Percentiles rank a stretch among this genome's conserved stretches.
Evolutionary conservation across 2,329 filamentous ascomycete genomes (phyloP).

Genomic region (Fusarium sp.): DNA sequence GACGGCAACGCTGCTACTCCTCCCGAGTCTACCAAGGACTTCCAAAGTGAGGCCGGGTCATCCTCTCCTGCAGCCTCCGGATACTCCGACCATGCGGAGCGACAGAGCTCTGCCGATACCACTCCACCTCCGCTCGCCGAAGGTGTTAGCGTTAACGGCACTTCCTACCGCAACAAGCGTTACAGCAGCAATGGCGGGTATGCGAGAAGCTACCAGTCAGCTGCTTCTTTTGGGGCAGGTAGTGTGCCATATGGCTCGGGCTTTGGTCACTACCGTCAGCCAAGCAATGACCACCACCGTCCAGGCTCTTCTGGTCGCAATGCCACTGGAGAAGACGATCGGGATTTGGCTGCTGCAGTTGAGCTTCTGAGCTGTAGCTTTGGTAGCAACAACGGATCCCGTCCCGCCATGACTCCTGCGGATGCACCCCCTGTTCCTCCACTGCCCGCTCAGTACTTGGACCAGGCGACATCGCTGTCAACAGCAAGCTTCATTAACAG

Average conservation of each 20-base stretch:
- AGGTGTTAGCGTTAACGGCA: constrained; percentile 65
- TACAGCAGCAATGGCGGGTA: constrained; percentile 68
- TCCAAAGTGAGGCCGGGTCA: constrained; percentile 83
- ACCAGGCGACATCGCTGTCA: constrained; percentile 67
- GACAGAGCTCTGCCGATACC: constrained; percentile 87
- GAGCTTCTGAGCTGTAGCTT: constrained; percentile 93
- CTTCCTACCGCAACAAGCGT: constrained; percentile 66
- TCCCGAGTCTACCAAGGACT: constrained; percentile 73
- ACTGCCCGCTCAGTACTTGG: constrained; percentile 82
- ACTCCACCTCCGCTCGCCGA: constrained; percentile 87
- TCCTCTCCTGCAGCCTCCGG: constrained; percentile 83
- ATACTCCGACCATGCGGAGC: constrained; percentile 81
- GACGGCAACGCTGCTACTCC: constrained; percentile 67
- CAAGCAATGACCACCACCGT: constrained; percentile 77
- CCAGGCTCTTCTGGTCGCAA: constrained; percentile 84
- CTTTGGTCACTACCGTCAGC: constrained; percentile 73
- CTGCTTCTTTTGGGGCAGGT: constrained; percentile 60
- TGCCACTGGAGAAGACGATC: constrained; percentile 82
- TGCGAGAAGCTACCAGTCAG: constrained; percentile 86
- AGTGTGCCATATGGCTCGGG: constrained; percentile 61
- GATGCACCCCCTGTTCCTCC: constrained; percentile 90
- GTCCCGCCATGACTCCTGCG: constrained; percentile 69
- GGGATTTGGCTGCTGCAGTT: constrained; percentile 88
- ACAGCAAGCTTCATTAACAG: constrained; percentile 72
- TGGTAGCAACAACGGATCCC: constrained; percentile 76